Evolutionary conservation across 2,329 filamentous ascomycete genomes (phyloP).

Genomic region (Hypoxylon sp.): DNA sequence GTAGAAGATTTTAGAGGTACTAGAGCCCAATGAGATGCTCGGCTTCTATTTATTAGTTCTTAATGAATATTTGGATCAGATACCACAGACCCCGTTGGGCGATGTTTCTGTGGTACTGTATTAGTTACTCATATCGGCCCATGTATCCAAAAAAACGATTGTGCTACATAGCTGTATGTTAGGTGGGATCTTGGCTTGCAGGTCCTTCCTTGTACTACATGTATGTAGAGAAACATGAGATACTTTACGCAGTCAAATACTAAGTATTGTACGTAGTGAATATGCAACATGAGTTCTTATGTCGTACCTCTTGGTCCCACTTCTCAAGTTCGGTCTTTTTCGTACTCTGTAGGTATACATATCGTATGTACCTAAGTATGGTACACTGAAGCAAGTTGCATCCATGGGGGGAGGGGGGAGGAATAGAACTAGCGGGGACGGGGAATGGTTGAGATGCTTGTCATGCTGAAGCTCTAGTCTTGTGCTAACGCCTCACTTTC

Average conservation of each 20-base stretch:
- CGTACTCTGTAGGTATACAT: slow-evolving; percentile 2
- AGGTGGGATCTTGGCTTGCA: background rate
- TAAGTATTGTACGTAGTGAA: slow-evolving; percentile 3
- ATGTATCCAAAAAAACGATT: background rate
- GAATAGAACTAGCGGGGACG: slow-evolving; percentile 1
- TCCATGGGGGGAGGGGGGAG: background rate
- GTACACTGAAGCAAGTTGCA: background rate
- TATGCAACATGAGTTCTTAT: background rate
- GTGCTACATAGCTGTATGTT: slow-evolving; percentile 3
- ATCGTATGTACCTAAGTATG: slow-evolving; percentile 7
- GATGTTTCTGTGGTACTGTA: background rate
- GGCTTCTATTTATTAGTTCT: slow-evolving; percentile 3
- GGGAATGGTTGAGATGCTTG: slow-evolving; percentile 13
- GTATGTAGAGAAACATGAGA: background rate
- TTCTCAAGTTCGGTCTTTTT: background rate
- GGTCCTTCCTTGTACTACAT: background rate
- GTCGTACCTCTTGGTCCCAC: slow-evolving; percentile 3
- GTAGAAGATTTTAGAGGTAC: background rate
- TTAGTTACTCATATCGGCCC: background rate
- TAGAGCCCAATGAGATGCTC: slow-evolving; percentile 5
- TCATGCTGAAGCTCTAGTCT: background rate
- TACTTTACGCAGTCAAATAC: background rate
- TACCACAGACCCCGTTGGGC: background rate
- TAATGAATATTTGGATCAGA: too few relatives aligned
- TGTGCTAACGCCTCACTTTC: slow-evolving; percentile 37